Evolutionary conservation across 805 yeast genomes (phyloP), one percentile per base, ranked within the genome.

Genomic region (Candida methanosorbosa): DNA sequence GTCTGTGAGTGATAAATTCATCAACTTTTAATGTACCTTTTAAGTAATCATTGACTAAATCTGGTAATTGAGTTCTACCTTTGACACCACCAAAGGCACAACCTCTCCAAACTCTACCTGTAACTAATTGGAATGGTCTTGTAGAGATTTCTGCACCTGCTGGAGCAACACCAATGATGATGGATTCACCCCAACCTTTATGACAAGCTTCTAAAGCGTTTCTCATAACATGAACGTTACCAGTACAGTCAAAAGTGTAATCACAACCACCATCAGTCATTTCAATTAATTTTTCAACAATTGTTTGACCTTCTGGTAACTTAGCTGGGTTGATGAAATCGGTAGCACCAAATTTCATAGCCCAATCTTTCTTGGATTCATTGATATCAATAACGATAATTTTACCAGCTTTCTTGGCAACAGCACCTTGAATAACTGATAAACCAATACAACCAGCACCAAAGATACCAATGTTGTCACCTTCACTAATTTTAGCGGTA

Each of bases 51-150:
- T 85, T 80, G 38, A 92, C 95, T 38, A 88, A 70, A 16, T 78
- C 85, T 33, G 95, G 97, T 68, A 92, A 74, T 68, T 92, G 96
- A 27, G 95, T 58, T 69, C 97, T 82, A 57, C 98, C 97, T 67
- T 92, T 92, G 56, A 92, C 87, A 60, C 97, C 98, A 53, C 99
- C 99, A 50, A 86, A 92, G n/a, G 99, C 99, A 54, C 95, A 85
- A 51, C 99, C 99, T 61, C 76, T 83, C 97, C 98, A 90, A 35
- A 84, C 95, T 66, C 98, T 81, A 50, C 99, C 99, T 28, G 97
- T 92, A 45, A 92, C 97, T 61, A 92, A 76, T 70, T 90, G 97
- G 84, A 92, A 92, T 41, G 99, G 98, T 65, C 97, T 78, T 32
- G 97, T 92, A 38, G 95, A 64, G 44, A 94, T 88, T 66, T 92